A percentile compares a stretch with the other conserved stretches of the same genome.
Conservation (phyloP, 257 asterid genomes). For the Forsythia suspensa region DNA sequence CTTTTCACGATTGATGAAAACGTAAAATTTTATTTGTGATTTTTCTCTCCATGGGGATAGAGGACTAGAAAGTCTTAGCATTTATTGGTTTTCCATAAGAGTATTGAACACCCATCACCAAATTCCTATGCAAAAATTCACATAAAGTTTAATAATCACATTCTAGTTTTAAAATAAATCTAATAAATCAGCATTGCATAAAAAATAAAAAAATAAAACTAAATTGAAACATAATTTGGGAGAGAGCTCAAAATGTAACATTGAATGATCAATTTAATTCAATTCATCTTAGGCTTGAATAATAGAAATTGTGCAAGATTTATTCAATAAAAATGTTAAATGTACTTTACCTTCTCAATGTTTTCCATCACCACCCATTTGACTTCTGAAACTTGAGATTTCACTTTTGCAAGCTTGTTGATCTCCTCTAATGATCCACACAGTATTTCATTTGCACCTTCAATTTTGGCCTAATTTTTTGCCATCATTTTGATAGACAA, state of each 20-base stretch:
- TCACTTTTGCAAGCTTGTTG: conserved; percentile 80
- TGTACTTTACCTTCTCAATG: conserved; percentile 70
- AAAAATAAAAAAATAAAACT: no score
- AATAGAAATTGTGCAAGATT: background rate
- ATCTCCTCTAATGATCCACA: conserved; percentile 95
- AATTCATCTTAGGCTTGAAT: background rate
- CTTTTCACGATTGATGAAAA: background rate
- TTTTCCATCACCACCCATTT: conserved; percentile 99
- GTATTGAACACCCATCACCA: no score
- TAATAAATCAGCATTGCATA: no score
- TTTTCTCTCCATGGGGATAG: background rate
- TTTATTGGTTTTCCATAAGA: no score
- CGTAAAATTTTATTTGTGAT: background rate
- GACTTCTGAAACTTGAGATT: conserved; percentile 95
- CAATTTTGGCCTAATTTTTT: conserved; percentile 65
- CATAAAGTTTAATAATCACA: no score
- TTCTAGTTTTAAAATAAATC: no score
- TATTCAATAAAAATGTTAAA: background rate
- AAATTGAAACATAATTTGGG: no score
- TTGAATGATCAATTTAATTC: no score
- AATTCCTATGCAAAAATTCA: no score
- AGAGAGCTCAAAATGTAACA: no score
- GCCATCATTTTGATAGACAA: conserved; percentile 12
- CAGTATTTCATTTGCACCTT: conserved; percentile 98
- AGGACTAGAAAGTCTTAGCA: background rate